Evolutionary conservation across 306 rosid species (phyloP), one percentile per base, ranked within the genome.

Genomic region (Malus sylvestris): DNA sequence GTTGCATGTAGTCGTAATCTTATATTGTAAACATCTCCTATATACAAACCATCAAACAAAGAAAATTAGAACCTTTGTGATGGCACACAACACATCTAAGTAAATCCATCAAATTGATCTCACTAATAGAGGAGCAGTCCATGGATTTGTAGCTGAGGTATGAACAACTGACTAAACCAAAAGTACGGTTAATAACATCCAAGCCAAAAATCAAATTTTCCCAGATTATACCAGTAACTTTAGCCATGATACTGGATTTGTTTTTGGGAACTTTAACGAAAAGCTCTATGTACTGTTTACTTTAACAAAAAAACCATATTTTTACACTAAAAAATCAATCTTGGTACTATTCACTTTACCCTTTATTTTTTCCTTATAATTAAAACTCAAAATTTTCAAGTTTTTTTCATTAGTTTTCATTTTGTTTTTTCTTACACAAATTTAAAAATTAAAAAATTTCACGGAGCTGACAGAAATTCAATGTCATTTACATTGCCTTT

Each of bases 1-100:
- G 76, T 65, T 30, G 67, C 65, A 73, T 67, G 73, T 49, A 76
- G 75, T 72, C 78, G 72, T 74, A 75, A 80, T 74, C 78, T 74
- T 74, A 83, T 68, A 76, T 59, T 22, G 71, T 35, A 73, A 52
- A 79, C 65, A 71, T 73, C 40, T 75, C 72, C 75, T 76, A 67
- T 71, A 55, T 46, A 32, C 68, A 70, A 58, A 76, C 60, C 68
- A 68, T 67, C 70, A 64, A 65, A 79, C 68, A 76, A 45, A 68
- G 45, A 32, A 63, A 75, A 71, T 72, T 29, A 65, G 44, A 81
- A 40, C 6, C 78, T 60, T 64, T 67, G 19, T 60, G 64, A 68
- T 75, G 76, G 66, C 27, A 51, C 3, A 16, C 23, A 77, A 68
- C 35, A 67, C 25, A 59, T 61, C 65, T 22, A 53, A 53, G 29